Base-by-base conservation (phyloP, 768 basidiomycete species). In the Pleurotus platypus region DNA sequence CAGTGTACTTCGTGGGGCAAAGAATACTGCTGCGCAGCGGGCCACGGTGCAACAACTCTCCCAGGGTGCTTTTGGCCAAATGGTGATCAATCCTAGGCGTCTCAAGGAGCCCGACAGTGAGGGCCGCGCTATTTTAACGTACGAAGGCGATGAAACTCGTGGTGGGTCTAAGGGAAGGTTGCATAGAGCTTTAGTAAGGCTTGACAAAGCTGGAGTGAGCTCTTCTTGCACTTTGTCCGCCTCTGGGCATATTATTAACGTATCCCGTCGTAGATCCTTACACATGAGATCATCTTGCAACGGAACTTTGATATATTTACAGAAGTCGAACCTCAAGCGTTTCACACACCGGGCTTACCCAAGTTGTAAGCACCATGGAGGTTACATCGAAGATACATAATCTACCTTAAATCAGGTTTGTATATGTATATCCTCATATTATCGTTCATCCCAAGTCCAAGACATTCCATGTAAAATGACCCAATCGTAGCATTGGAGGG, bases 291-390 rank as follows among this genome's bases (percentile, higher is more conserved):
- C 30, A 69, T 63, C 1, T 61, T 89, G 39, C 72, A 81, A 55
- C 77, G 86, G 49, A 89, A 88, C 66, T 87, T 89, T 62, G 79
- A 88, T 62, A 76, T 89, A 12, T 85, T 84, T 63, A 75, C 77
- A 1, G 82, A 84, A 58, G 70, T 82, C 42, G 80, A 78, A 55
- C 61, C 65, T 1, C 67, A 70, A 39, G 66, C 60, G 0, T 71
- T 71, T 49, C 55, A 63, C 15, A 15, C 58, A 49, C 49, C 64
- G 37, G 46, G 72, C 11, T 74, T 75, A 56, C 66, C 75, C 20
- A 74, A 65, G 50, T 38, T 50, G 13, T 50, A n/a, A 50, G 24
- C 18, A 18, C 8, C 30, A 35, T 11, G 30, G 11, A 11, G 3
- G 30, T 9, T 11, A 35, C 30, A 35, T 11, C 11, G 30, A 35